These are phyloP conservation scores for Albophoma yamanashiensis DNA, from an alignment of 2,329 filamentous ascomycete species.

Conservation along the genomic window DNA sequence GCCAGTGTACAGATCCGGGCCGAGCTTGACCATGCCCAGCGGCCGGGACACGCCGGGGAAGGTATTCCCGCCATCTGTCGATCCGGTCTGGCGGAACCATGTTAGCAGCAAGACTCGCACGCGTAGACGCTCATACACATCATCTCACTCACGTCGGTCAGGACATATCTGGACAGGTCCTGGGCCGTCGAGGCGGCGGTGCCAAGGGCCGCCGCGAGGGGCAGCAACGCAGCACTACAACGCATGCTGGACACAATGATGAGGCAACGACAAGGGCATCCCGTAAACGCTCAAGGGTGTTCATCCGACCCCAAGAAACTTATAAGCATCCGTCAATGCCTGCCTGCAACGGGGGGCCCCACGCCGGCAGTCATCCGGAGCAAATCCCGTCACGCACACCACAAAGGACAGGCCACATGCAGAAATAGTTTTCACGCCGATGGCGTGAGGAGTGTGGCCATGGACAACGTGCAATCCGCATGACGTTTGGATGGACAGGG, in stretches of 20 bases:
- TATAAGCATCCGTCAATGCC: neutral
- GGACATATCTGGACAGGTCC: slow-evolving; percentile 22
- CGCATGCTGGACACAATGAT: neutral
- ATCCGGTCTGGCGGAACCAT: slow-evolving; percentile 25
- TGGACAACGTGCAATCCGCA: neutral
- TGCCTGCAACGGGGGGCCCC: neutral
- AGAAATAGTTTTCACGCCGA: neutral
- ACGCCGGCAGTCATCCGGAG: neutral
- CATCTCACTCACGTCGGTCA: slow-evolving; percentile 19
- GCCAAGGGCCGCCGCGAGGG: neutral
- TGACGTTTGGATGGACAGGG: neutral
- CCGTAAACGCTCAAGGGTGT: neutral
- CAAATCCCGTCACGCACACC: neutral
- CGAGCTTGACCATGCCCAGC: slow-evolving; percentile 37
- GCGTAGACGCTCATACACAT: neutral
- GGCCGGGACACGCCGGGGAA: slow-evolving; percentile 39
- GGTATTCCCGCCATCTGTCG: slow-evolving; percentile 34
- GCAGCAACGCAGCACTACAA: neutral
- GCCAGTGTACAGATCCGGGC: slow-evolving; percentile 36
- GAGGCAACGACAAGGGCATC: neutral
- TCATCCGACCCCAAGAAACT: neutral
- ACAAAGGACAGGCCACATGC: neutral
- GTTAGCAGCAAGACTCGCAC: neutral
- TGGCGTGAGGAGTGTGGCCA: neutral
- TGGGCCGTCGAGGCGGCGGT: neutral